Conservation (phyloP, 306 rosid genomes). For the Lathyrus oleraceus region DNA sequence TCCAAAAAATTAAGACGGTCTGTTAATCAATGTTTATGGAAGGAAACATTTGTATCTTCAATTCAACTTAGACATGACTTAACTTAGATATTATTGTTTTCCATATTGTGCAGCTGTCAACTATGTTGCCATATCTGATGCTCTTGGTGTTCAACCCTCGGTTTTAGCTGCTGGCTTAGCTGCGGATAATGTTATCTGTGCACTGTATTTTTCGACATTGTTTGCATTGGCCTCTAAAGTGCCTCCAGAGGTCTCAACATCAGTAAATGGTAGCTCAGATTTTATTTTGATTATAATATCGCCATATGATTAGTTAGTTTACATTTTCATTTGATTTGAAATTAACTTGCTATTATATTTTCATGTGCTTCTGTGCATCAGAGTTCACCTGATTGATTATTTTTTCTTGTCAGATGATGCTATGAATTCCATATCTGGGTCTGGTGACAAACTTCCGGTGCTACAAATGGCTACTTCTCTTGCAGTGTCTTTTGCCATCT, state of each 20-base stretch:
- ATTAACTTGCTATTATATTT: not conserved
- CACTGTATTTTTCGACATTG: conserved; percentile 66
- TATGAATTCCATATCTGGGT: conserved; percentile 24
- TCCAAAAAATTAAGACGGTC: too few species aligned
- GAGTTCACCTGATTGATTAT: not conserved
- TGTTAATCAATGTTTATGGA: not conserved
- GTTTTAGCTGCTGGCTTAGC: conserved; percentile 72
- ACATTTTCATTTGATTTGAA: not conserved
- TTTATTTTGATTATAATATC: conserved; percentile 20
- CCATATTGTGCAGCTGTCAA: conserved; percentile 59
- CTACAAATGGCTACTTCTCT: conserved; percentile 57
- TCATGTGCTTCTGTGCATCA: not conserved
- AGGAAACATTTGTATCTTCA: conserved; percentile 24
- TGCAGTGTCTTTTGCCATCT: conserved; percentile 58
- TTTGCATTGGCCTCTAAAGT: conserved; percentile 66
- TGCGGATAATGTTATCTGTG: conserved; percentile 84
- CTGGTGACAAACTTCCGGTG: conserved; percentile 47
- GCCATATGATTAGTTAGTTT: not conserved
- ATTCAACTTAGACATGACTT: not conserved
- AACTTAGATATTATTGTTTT: not conserved
- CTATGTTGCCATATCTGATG: conserved; percentile 70
- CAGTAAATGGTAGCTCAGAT: conserved; percentile 44
- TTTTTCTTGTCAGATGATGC: conserved; percentile 44
- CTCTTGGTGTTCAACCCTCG: conserved; percentile 61
- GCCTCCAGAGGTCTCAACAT: conserved; percentile 58